phyloP scores from a whole-genome alignment of 768 basidiomycete species.

The Boletus patriciae region DNA sequence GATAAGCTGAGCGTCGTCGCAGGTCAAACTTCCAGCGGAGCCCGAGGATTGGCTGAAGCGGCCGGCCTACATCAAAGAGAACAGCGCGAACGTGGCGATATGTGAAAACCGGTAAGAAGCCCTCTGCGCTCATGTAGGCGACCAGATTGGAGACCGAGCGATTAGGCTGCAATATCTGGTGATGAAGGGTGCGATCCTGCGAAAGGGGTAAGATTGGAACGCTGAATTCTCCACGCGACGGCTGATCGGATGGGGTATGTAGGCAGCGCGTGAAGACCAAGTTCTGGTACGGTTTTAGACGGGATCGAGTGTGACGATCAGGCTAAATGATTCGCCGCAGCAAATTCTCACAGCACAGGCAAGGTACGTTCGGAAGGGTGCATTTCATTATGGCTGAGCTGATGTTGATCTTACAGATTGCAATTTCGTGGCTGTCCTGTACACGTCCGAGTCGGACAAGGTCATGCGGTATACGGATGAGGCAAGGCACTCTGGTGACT shows the following conservation, averaged over 20 bases:
- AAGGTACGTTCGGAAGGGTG: slow-evolving; percentile 39
- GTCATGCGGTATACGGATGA: slow-evolving; percentile 86
- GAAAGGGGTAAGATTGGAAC: slow-evolving; percentile 69
- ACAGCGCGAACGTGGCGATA: slow-evolving; percentile 72
- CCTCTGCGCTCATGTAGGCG: slow-evolving; percentile 8
- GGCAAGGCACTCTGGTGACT: slow-evolving; percentile 29
- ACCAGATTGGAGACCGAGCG: slow-evolving; percentile 16
- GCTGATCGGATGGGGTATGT: slow-evolving; percentile 17
- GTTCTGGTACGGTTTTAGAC: slow-evolving; percentile 61
- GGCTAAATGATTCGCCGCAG: slow-evolving; percentile 37
- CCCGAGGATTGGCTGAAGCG: slow-evolving; percentile 79
- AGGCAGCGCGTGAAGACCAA: slow-evolving; percentile 82
- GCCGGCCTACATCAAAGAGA: slow-evolving; percentile 80
- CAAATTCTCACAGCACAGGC: slow-evolving; percentile 64
- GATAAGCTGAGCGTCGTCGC: neutral
- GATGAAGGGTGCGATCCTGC: slow-evolving; percentile 80
- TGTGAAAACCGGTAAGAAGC: slow-evolving; percentile 74
- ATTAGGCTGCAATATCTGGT: slow-evolving; percentile 83
- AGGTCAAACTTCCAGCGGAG: slow-evolving; percentile 90
- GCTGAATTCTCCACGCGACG: slow-evolving; percentile 13
- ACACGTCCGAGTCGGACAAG: slow-evolving; percentile 71
- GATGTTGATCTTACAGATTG: slow-evolving; percentile 51
- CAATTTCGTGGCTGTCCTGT: slow-evolving; percentile 78
- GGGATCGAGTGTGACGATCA: slow-evolving; percentile 2
- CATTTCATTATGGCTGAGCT: slow-evolving; percentile 1